Evolutionary conservation across 129 eudicot genomes (phyloP).

Genomic region (Calendula officinalis): DNA sequence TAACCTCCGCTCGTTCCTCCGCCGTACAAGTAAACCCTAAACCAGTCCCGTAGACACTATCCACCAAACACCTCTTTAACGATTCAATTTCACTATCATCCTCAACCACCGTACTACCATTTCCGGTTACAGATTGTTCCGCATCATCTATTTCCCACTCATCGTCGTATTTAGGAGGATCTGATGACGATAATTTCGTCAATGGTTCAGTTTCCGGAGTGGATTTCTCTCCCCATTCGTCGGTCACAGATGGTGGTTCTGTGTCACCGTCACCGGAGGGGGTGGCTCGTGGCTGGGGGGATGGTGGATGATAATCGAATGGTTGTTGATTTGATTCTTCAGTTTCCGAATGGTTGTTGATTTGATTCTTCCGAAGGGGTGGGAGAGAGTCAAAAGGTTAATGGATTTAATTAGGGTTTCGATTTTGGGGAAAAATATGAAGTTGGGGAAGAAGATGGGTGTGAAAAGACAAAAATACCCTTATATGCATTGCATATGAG

Average conservation of each 20-base stretch:
- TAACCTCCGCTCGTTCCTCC: conserved; percentile 81
- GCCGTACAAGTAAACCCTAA: conserved; percentile 71
- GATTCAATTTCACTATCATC: conserved; percentile 37
- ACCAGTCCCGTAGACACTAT: conserved; percentile 78
- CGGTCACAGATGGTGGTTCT: conserved; percentile 32
- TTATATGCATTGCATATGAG: too few relatives aligned
- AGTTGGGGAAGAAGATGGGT: too few relatives aligned
- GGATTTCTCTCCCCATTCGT: conserved; percentile 94
- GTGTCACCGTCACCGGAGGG: conserved; percentile 47
- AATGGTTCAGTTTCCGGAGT: conserved; percentile 61
- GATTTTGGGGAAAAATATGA: too few relatives aligned
- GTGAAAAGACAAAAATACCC: too few relatives aligned
- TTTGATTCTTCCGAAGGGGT: too few relatives aligned
- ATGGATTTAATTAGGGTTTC: too few relatives aligned
- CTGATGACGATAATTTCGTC: conserved; percentile 48
- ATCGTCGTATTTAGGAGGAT: conserved; percentile 69
- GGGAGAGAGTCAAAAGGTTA: too few relatives aligned
- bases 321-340: conserved; percentile 14
- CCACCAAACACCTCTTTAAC: conserved; percentile 76
- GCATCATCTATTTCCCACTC: conserved; percentile 59
- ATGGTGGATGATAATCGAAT: conserved; percentile 30
- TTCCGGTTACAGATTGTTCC: conserved; percentile 24
- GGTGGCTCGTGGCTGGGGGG: conserved; percentile 34
- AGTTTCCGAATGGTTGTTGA: too few relatives aligned
- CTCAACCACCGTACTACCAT: conserved; percentile 36